Conservation (phyloP, 1,139 yeast genomes). For the Scheffersomyces cryptocercus region DNA sequence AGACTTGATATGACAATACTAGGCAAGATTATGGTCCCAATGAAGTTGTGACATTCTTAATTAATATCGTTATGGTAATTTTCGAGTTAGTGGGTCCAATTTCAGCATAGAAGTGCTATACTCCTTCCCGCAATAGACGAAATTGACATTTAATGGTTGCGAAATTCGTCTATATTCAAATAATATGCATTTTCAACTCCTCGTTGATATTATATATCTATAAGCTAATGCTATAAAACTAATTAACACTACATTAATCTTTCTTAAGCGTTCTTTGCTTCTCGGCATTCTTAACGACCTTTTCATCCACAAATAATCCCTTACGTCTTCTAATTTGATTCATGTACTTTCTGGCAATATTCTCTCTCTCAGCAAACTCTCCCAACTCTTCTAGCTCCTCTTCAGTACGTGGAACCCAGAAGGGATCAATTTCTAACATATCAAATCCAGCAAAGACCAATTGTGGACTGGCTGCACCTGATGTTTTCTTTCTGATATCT, state of each 20-base stretch:
- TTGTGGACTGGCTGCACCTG: constrained; percentile 98
- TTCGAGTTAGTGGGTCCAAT: too few relatives aligned
- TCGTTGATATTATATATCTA: too few relatives aligned
- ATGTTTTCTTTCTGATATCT: constrained; percentile 87
- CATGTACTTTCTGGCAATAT: constrained; percentile 85
- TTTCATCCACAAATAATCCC: constrained; percentile 88
- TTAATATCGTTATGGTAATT: too few relatives aligned
- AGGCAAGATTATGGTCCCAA: too few relatives aligned
- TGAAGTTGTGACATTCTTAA: too few relatives aligned
- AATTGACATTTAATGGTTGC: too few relatives aligned
- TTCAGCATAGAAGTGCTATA: too few relatives aligned
- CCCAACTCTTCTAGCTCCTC: constrained; percentile 95
- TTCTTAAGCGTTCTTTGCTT: constrained; percentile 84
- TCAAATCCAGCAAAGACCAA: constrained; percentile 89
- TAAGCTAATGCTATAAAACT: neutral
- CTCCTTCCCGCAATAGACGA: too few relatives aligned
- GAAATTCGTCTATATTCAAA: too few relatives aligned
- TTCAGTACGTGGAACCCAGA: constrained; percentile 99
- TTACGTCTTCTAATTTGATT: constrained; percentile 79
- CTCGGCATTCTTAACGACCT: constrained; percentile 87
- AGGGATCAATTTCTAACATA: constrained; percentile 87
- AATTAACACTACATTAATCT: constrained; percentile 27
- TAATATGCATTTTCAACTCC: too few relatives aligned
- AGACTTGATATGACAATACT: too few relatives aligned
- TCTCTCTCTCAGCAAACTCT: constrained; percentile 89